A percentile compares a stretch with the other conserved stretches of the same genome.
Conservation (phyloP, 2,329 filamentous ascomycete species). For the Xylaria hypoxylon region DNA sequence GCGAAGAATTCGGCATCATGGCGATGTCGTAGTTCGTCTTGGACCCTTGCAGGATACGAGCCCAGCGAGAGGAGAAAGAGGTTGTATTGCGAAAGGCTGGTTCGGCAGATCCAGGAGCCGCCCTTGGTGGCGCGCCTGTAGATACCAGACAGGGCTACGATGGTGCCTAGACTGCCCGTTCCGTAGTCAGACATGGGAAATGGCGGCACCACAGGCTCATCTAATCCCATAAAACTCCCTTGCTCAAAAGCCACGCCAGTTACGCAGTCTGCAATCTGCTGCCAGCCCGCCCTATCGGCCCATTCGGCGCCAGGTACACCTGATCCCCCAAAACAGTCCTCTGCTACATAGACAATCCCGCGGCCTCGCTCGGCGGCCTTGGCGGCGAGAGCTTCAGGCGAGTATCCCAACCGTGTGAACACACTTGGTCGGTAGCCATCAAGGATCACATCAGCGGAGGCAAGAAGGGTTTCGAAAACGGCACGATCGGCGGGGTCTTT, state of each 20-base stretch:
- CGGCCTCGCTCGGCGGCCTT: conserved; percentile 66
- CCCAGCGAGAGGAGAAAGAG: conserved; percentile 55
- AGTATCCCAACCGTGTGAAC: conserved; percentile 72
- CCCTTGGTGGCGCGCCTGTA: conserved; percentile 51
- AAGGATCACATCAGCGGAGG: conserved; percentile 72
- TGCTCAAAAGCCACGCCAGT: conserved; percentile 54
- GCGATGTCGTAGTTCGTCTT: conserved; percentile 59
- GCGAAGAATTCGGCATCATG: conserved; percentile 65
- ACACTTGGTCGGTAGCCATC: conserved; percentile 78
- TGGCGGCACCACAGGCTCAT: conserved; percentile 74
- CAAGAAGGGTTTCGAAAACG: conserved; percentile 69
- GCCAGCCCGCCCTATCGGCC: conserved; percentile 75
- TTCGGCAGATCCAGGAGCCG: conserved; percentile 52
- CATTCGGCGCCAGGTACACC: conserved; percentile 63
- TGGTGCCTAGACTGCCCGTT: conserved; percentile 51
- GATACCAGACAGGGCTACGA: conserved; percentile 51
- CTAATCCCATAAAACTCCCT: conserved; percentile 54
- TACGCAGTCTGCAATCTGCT: conserved; percentile 55
- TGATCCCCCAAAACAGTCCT: conserved; percentile 77
- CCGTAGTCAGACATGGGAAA: conserved; percentile 68
- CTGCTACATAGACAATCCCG: conserved; percentile 75
- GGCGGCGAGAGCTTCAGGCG: conserved; percentile 64
- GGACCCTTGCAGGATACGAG: conserved; percentile 60
- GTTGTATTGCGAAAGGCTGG: conserved; percentile 54
- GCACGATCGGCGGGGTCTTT: conserved; percentile 64